Percentiles rank a stretch among this genome's conserved stretches.
Conservation (phyloP, 139 green algal genomes). For the Monoraphidium neglectum region DNA sequence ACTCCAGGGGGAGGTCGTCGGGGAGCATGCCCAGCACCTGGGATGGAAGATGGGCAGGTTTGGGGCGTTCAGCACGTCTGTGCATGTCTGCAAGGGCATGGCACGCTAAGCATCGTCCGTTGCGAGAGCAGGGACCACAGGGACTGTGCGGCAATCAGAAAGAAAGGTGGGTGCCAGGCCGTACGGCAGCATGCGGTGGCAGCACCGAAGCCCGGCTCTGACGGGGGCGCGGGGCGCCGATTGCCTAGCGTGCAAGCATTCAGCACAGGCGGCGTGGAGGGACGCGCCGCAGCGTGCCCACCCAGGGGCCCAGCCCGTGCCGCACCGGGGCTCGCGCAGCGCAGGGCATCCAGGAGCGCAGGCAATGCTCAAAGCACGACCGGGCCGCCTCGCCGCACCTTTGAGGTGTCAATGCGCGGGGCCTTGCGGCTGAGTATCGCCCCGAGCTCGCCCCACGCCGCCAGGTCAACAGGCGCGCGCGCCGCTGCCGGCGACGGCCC, state of each 20-base stretch:
- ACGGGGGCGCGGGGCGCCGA: no score
- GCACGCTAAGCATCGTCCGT: no score
- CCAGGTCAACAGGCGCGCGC: background rate
- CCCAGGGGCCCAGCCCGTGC: background rate
- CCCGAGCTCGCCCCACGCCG: conserved; percentile 46
- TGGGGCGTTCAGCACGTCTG: background rate
- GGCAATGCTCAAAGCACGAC: background rate
- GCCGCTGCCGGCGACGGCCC: conserved; percentile 10
- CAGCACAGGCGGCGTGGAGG: no score
- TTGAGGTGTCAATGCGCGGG: conserved; percentile 48
- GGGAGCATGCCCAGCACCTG: conserved; percentile 67
- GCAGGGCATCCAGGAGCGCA: background rate
- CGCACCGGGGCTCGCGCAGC: background rate
- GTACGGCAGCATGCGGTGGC: no score
- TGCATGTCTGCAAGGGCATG: background rate
- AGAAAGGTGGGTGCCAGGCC: no score
- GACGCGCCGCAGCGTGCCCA: no score
- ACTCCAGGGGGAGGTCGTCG: conserved; percentile 43
- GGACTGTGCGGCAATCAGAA: no score
- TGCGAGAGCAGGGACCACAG: background rate
- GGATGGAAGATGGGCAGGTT: background rate
- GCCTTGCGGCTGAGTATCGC: conserved; percentile 57
- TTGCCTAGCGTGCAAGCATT: no score
- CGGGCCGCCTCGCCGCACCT: conserved; percentile 19
- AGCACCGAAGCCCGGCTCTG: no score